These are phyloP conservation scores for Tripterygium wilfordii DNA, from an alignment of 177 flowering plant genomes.

Conservation along the genomic window DNA sequence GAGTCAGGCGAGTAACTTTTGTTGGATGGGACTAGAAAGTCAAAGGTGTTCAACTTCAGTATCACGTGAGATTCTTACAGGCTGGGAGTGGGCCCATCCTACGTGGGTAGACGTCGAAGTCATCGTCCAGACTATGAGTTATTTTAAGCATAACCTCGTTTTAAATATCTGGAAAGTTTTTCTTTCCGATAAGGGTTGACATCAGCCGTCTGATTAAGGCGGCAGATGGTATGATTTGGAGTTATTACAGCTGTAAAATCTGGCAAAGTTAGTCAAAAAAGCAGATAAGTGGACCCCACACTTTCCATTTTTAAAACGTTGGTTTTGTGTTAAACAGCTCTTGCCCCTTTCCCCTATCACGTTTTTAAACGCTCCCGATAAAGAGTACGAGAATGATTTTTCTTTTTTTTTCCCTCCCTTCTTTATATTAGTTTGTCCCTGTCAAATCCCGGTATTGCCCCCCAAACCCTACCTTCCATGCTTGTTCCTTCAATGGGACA, in stretches of 20 bases:
- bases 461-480: too few species aligned
- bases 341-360: conserved; percentile 26
- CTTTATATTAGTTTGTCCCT: background rate
- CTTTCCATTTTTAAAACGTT: conserved; percentile 17
- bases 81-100: conserved; percentile 42
- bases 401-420: background rate
- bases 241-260: conserved; percentile 17
- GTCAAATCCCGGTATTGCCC: conserved; percentile 11
- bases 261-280: conserved; percentile 23
- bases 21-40: conserved; percentile 14
- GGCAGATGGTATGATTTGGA: conserved; percentile 14
- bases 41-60: conserved; percentile 22
- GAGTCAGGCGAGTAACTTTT: conserved; percentile 7
- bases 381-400: conserved; percentile 17
- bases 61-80: conserved; percentile 69
- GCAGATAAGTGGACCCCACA: conserved; percentile 13
- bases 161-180: too few species aligned
- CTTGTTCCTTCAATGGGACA: too few species aligned
- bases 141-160: conserved; percentile 9
- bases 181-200: conserved; percentile 12
- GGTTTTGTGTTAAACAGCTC: conserved; percentile 28
- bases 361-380: conserved; percentile 30
- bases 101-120: conserved; percentile 36
- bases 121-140: conserved; percentile 15
- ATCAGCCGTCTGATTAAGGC: conserved; percentile 21